Evolutionary conservation across 371 early-diverging fungal genomes (phyloP).

Genomic region (Mucor racemosus): DNA sequence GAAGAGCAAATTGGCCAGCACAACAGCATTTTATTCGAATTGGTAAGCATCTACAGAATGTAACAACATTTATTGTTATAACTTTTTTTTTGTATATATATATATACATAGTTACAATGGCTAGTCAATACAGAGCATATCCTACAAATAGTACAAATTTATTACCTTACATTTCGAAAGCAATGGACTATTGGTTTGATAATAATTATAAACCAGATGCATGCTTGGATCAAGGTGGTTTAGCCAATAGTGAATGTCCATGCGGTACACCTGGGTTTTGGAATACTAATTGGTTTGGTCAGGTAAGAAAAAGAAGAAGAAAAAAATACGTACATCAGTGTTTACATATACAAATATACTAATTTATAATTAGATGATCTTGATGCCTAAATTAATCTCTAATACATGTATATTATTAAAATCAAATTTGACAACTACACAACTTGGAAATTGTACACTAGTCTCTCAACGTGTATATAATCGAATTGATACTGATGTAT

Average conservation of each 20-base stretch:
- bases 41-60: neutral
- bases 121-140: slow-evolving; percentile 23
- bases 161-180: slow-evolving; percentile 19
- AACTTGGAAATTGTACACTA: slow-evolving; percentile 22
- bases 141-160: slow-evolving; percentile 3
- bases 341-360: neutral
- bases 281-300: slow-evolving; percentile 44
- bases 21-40: slow-evolving; percentile 30
- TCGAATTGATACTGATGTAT: slow-evolving; percentile 20
- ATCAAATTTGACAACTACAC: slow-evolving; percentile 15
- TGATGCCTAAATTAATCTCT: slow-evolving; percentile 25
- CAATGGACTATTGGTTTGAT: slow-evolving; percentile 34
- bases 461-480: slow-evolving; percentile 19
- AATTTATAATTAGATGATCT: slow-evolving; percentile 24
- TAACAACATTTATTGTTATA: too few species aligned
- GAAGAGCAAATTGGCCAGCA: slow-evolving; percentile 42
- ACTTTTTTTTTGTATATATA: neutral
- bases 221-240: slow-evolving; percentile 34
- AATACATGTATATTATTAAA: slow-evolving; percentile 31
- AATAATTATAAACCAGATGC: slow-evolving; percentile 29
- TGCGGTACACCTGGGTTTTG: slow-evolving; percentile 41
- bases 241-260: slow-evolving; percentile 31
- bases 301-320: too few species aligned
- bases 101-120: slow-evolving; percentile 25
- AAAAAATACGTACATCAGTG: neutral